Conservation (phyloP, 2,329 filamentous ascomycete genomes). For the Simplicillium aogashimaense region DNA sequence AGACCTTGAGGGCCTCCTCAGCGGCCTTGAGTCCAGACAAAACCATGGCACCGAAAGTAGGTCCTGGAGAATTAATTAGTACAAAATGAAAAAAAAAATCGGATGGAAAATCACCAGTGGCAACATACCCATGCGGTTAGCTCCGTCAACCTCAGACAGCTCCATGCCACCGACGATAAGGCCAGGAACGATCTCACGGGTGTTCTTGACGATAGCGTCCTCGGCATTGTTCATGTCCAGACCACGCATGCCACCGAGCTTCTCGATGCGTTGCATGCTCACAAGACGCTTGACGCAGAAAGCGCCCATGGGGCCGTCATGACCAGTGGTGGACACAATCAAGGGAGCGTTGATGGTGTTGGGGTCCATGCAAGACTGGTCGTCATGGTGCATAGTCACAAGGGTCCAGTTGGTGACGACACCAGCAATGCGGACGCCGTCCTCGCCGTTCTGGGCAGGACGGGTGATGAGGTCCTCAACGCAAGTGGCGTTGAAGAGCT, state of each 20-base stretch:
- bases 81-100: constrained; percentile 15
- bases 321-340: constrained; percentile 81
- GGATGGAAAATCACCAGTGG: constrained; percentile 31
- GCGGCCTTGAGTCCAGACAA: constrained; percentile 83
- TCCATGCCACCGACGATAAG: constrained; percentile 95
- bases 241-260: constrained; percentile 85
- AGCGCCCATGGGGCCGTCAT: constrained; percentile 84
- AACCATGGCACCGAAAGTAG: constrained; percentile 84
- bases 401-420: constrained; percentile 96
- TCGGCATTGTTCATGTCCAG: constrained; percentile 88
- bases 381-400: constrained; percentile 77
- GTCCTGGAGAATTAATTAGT: constrained; percentile 26
- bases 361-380: constrained; percentile 93
- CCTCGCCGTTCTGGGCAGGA: constrained; percentile 36
- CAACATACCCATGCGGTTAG: constrained; percentile 70
- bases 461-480: constrained; percentile 92
- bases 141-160: constrained; percentile 79
- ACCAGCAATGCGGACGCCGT: constrained; percentile 63
- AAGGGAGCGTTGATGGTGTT: constrained; percentile 93
- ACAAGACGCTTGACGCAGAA: constrained; percentile 88
- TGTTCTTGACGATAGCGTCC: constrained; percentile 88
- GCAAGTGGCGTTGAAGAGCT: constrained; percentile 90
- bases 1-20: constrained; percentile 71
- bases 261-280: constrained; percentile 73
- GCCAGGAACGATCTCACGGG: constrained; percentile 77